Evolutionary conservation across 192 early-diverging fungal species (phyloP), one percentile per base, ranked within the genome.

Genomic region (Rhizophagus sp.): DNA sequence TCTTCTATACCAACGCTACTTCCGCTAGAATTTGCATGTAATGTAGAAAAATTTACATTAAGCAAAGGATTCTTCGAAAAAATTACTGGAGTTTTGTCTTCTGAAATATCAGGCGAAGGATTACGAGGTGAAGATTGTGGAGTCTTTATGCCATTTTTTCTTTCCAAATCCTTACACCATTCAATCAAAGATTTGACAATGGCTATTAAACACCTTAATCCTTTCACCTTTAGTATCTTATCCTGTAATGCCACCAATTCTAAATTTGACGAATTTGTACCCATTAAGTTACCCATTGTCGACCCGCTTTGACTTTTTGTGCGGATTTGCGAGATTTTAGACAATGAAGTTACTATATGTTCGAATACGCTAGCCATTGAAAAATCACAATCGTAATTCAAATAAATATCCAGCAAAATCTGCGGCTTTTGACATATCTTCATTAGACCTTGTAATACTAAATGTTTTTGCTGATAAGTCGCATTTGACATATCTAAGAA

Each of bases 331-430:
- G 86, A 85, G 57, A 87, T 82, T 41, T 85, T 82, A 27, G 88
- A 84, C 15, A 94, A 70, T 3, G 92, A 88, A 79, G 90, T 93
- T 39, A 96, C 92, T 69, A 96, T 87, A 8, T 93, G 89, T 85
- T 98, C 96, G 89, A 94, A 98, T 74, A 97, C 90, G 61, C 95
- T 97, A 70, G 93, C 90, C 78, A 90, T 89, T 19, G 93, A 90
- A 83, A 92, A 86, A 75, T 94, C 91, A 80, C 96, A 98, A 83
- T 98, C 96, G 82, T 96, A 97, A 87, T 98, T 98, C 17, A 98
- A 88, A 76, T 96, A 98, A 72, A 98, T 89, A 79, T 98, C 96
- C 19, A 98, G 94, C 3, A 97, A 85, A 19, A 94, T 84, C 63
- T 91, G 88, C 25, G 95, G 93, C 39, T 94, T 92, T 49, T 88